Conservation (phyloP, 345 rosid genomes). For the Odontarrhena argentea region DNA sequence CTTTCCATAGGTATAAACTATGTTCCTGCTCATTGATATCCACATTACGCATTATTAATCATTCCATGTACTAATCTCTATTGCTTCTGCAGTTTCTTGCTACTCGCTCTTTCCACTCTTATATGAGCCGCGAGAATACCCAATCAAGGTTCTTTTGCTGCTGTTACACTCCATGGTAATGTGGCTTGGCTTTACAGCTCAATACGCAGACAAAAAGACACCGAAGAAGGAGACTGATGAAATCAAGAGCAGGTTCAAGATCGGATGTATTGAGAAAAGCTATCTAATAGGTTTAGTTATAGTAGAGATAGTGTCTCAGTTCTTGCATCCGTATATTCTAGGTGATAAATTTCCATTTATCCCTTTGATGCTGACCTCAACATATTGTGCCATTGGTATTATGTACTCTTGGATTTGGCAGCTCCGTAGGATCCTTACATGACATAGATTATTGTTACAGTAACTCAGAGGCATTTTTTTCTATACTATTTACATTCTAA, state of each 20-base stretch:
- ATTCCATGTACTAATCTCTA: slow-evolving; percentile 11
- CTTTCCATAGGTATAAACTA: slow-evolving; percentile 65
- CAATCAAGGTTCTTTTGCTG: slow-evolving; percentile 74
- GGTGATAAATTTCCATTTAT: slow-evolving; percentile 72
- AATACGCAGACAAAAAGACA: slow-evolving; percentile 31
- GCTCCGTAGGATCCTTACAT: slow-evolving; percentile 48
- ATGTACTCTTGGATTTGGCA: slow-evolving; percentile 93
- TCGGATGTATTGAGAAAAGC: slow-evolving; percentile 53
- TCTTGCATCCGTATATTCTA: slow-evolving; percentile 65
- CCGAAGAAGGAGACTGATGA: slow-evolving; percentile 30
- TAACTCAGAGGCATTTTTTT: not conserved
- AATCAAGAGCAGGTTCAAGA: slow-evolving; percentile 43
- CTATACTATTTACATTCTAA: not conserved
- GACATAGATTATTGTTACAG: slow-evolving; percentile 1
- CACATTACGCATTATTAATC: not conserved
- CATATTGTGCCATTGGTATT: slow-evolving; percentile 67
- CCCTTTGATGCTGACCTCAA: slow-evolving; percentile 77
- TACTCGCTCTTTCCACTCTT: slow-evolving; percentile 89
- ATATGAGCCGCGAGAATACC: slow-evolving; percentile 75
- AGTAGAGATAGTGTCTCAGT: slow-evolving; percentile 73
- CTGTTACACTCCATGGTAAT: slow-evolving; percentile 56
- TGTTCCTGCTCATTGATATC: not conserved
- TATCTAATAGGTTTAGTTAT: slow-evolving; percentile 64
- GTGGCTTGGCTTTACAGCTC: slow-evolving; percentile 59
- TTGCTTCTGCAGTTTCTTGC: slow-evolving; percentile 64